Evolutionary conservation across 805 yeast species (phyloP).

Genomic region (Myxozyma udenii): DNA sequence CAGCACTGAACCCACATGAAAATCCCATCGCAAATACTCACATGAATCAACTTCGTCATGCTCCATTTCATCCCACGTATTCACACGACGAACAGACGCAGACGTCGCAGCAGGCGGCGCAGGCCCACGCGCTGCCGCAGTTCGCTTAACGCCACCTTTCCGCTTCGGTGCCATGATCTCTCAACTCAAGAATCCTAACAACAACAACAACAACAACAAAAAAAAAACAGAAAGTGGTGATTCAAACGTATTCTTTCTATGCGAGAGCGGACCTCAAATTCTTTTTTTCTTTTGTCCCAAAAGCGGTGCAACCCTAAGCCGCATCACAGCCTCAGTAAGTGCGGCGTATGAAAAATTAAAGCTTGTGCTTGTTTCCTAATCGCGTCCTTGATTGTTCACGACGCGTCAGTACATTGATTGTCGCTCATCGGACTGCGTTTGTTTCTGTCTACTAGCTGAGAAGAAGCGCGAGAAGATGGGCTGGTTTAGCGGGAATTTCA

Average conservation of each 20-base stretch:
- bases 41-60: slow-evolving; percentile 38
- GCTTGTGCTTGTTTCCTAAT: neutral
- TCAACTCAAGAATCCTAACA: too few relatives aligned
- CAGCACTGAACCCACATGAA: neutral
- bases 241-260: too few relatives aligned
- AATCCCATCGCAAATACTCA: slow-evolving; percentile 13
- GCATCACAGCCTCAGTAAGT: neutral
- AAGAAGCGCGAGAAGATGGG: too few relatives aligned
- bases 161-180: neutral
- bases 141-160: too few relatives aligned
- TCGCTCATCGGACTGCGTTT: too few relatives aligned
- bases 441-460: too few relatives aligned
- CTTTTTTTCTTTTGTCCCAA: neutral
- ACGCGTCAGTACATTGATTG: too few relatives aligned
- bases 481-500: neutral
- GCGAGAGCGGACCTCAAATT: too few relatives aligned
- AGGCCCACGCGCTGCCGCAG: neutral
- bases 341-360: neutral
- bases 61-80: slow-evolving; percentile 33
- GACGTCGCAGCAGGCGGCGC: neutral
- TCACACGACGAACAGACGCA: slow-evolving; percentile 2
- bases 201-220: too few relatives aligned
- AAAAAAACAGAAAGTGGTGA: too few relatives aligned
- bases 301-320: neutral
- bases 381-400: neutral